These are phyloP conservation scores for Erythrobasidium yunnanense DNA, from an alignment of 768 basidiomycete species.

Conservation along the genomic window DNA sequence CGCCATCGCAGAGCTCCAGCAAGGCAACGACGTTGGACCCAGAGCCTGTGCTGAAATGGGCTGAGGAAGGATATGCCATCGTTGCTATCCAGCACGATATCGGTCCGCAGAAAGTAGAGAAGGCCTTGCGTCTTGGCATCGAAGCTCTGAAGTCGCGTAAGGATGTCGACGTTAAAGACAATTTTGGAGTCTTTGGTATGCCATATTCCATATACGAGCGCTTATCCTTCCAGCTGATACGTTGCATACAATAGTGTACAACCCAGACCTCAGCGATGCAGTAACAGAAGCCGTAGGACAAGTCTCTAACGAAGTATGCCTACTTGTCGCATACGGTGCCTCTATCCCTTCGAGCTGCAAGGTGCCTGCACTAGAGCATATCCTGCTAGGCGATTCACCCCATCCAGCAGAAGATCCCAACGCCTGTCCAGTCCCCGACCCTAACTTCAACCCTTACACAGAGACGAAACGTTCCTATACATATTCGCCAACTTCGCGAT, in stretches of 20 bases:
- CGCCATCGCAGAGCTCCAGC: not conserved
- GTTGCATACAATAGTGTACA: not conserved
- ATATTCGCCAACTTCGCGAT: not conserved
- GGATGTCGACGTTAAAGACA: not conserved
- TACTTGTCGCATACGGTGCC: not conserved
- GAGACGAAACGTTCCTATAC: not conserved
- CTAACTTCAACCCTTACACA: conserved; percentile 16
- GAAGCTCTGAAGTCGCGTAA: not conserved
- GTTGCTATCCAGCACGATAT: conserved; percentile 14
- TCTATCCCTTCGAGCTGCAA: not conserved
- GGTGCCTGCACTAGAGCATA: not conserved
- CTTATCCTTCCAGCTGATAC: not conserved
- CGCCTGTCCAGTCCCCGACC: conserved; percentile 3
- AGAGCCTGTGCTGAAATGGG: conserved; percentile 30
- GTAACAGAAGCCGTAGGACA: not conserved
- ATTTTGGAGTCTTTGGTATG: conserved; percentile 27
- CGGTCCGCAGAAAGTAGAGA: not conserved
- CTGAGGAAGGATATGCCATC: conserved; percentile 31
- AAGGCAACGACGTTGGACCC: conserved; percentile 26
- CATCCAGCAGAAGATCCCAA: too few species aligned
- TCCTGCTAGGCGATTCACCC: too few species aligned
- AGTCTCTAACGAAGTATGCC: not conserved
- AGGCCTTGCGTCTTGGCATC: conserved; percentile 4
- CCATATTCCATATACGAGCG: not conserved
- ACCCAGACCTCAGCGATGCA: not conserved